phyloP scores from a whole-genome alignment of 805 yeast genomes.

The Sugiyamaella chiloensis region DNA sequence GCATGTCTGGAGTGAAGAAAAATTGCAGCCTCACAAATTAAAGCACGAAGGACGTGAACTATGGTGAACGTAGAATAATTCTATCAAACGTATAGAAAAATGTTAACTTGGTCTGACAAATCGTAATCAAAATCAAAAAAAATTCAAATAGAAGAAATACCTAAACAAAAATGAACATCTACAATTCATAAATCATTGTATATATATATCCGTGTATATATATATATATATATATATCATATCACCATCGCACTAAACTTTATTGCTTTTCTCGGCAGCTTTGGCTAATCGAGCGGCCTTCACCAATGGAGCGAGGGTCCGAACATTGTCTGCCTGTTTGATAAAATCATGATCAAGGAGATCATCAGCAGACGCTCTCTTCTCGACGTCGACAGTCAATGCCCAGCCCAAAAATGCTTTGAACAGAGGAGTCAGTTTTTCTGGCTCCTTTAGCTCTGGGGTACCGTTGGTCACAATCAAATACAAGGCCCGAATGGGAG shows the following conservation, averaged over 20 bases:
- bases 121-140: no score
- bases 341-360: conserved; percentile 67
- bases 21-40: no score
- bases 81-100: no score
- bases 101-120: no score
- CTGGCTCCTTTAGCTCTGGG: conserved; percentile 70
- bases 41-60: no score
- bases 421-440: conserved; percentile 64
- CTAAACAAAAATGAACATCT: no score
- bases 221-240: not conserved
- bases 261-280: conserved; percentile 19
- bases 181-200: not conserved
- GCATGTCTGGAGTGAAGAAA: no score
- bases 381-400: conserved; percentile 88
- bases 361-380: conserved; percentile 88
- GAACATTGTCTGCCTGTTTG: conserved; percentile 30
- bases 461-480: conserved; percentile 79
- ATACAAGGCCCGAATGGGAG: conserved; percentile 72
- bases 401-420: conserved; percentile 87
- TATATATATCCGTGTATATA: not conserved
- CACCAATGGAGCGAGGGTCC: conserved; percentile 36
- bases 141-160: no score
- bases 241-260: conserved; percentile 1
- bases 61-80: no score
- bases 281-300: conserved; percentile 30